Conservation (phyloP, 257 asterid genomes). For the Jacaranda copaia region DNA sequence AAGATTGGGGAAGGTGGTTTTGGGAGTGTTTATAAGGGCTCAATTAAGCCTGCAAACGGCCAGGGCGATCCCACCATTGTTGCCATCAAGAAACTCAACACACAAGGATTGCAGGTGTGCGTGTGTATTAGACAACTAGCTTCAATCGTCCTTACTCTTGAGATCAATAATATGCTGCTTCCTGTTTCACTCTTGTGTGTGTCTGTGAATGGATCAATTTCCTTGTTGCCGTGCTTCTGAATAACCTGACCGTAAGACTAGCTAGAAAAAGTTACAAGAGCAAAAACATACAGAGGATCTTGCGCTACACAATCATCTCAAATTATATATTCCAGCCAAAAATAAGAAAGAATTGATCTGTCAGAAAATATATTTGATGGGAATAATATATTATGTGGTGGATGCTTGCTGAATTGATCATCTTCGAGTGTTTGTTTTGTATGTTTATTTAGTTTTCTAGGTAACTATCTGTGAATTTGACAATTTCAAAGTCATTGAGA, state of each 20-base stretch:
- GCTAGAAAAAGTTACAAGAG: neutral
- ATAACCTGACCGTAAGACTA: neutral
- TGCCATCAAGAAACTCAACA: constrained; percentile 84
- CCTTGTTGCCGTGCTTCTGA: neutral
- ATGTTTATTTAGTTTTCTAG: neutral
- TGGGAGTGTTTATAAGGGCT: constrained; percentile 88
- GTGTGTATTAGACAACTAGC: too few relatives aligned
- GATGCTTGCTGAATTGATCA: neutral
- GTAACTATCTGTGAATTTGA: neutral
- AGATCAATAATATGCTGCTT: neutral
- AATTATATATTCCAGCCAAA: neutral
- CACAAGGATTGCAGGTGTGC: constrained; percentile 79
- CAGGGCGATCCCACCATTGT: constrained; percentile 55
- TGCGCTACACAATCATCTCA: neutral
- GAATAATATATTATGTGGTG: neutral
- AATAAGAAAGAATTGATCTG: neutral
- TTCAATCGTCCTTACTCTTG: too few relatives aligned
- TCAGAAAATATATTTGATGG: neutral
- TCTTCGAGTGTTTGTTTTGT: neutral
- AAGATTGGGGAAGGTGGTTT: constrained; percentile 96
- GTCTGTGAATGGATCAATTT: neutral
- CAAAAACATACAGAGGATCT: neutral
- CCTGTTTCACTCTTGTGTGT: neutral
- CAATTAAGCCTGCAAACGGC: constrained; percentile 49
- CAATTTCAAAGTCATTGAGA: neutral